These are phyloP conservation scores for Geoglossum glabrum DNA, from an alignment of 495 filamentous ascomycete species.

Conservation along the genomic window DNA sequence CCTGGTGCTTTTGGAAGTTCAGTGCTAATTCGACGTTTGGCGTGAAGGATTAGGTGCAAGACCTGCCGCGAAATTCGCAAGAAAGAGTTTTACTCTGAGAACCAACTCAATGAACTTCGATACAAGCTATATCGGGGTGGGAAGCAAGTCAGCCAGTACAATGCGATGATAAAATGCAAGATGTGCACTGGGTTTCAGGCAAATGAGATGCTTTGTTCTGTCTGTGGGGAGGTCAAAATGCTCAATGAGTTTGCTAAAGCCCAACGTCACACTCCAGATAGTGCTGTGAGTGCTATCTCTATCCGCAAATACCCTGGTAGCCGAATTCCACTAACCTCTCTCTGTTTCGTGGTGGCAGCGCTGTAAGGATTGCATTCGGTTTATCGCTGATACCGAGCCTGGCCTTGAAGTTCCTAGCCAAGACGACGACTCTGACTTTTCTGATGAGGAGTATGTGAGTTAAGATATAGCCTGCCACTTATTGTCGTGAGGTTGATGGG, in stretches of 20 bases:
- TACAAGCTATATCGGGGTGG: constrained; percentile 9
- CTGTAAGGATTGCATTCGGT: constrained; percentile 26
- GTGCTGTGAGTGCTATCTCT: constrained; percentile 16
- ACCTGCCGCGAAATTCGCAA: constrained; percentile 24
- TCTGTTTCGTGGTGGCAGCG: not conserved
- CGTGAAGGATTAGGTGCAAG: constrained; percentile 27
- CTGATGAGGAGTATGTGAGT: not conserved
- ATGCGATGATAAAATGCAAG: constrained; percentile 14
- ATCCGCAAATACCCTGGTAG: not conserved
- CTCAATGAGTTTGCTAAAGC: constrained; percentile 34
- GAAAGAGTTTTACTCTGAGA: constrained; percentile 24
- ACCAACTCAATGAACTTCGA: constrained; percentile 22
- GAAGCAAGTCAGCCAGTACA: not conserved
- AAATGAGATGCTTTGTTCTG: constrained; percentile 16
- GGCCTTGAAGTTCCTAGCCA: not conserved
- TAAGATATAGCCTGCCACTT: not conserved
- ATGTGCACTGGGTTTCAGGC: constrained; percentile 17
- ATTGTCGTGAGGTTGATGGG: not conserved
- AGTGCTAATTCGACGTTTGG: constrained; percentile 2
- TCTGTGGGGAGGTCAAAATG: constrained; percentile 27
- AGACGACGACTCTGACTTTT: not conserved
- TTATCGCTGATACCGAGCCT: not conserved
- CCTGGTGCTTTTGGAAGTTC: constrained; percentile 5
- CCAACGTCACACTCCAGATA: constrained; percentile 27
- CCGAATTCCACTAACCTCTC: not conserved